A percentile compares a stretch with the other conserved stretches of the same genome.
These are phyloP conservation scores for Rhipidocladum racemiflorum DNA, from an alignment of 176 grass and related monocot species.

Conservation along the genomic window DNA sequence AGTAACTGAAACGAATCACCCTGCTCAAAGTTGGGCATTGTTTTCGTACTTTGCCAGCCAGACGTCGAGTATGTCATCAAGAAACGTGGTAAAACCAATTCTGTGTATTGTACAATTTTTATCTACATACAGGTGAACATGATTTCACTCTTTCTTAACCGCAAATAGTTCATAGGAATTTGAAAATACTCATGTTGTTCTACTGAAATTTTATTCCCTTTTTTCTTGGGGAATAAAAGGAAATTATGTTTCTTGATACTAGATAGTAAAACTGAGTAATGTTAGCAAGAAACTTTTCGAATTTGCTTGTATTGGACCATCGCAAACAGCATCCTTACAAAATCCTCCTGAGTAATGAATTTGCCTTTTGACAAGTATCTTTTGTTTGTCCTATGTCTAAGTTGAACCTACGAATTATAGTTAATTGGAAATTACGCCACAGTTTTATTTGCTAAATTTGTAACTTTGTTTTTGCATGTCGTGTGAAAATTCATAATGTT, in stretches of 20 bases:
- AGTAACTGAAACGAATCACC: not conserved
- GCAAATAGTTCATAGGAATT: constrained; percentile 11
- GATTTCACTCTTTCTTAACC: constrained; percentile 4
- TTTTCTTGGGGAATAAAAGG: not conserved
- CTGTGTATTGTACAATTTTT: constrained; percentile 22
- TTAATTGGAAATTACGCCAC: not conserved
- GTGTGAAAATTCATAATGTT: not conserved
- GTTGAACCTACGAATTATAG: not conserved
- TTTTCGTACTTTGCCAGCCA: not conserved
- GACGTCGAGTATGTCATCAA: not conserved
- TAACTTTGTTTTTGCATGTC: not conserved
- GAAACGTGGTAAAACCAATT: not conserved
- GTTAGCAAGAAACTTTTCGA: not conserved
- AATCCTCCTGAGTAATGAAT: not conserved
- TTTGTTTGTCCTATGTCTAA: not conserved
- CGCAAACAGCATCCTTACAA: not conserved
- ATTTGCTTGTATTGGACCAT: not conserved
- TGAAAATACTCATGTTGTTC: not conserved
- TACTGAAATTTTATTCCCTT: not conserved
- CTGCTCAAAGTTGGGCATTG: not conserved
- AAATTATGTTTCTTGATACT: not conserved
- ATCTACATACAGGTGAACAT: not conserved
- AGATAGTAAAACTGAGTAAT: not conserved
- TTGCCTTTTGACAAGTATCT: not conserved
- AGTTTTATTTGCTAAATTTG: not conserved